Evolutionary conservation across 192 early-diverging fungal species (phyloP), one percentile per base, ranked within the genome.

Genomic region (Coemansia sp.): DNA sequence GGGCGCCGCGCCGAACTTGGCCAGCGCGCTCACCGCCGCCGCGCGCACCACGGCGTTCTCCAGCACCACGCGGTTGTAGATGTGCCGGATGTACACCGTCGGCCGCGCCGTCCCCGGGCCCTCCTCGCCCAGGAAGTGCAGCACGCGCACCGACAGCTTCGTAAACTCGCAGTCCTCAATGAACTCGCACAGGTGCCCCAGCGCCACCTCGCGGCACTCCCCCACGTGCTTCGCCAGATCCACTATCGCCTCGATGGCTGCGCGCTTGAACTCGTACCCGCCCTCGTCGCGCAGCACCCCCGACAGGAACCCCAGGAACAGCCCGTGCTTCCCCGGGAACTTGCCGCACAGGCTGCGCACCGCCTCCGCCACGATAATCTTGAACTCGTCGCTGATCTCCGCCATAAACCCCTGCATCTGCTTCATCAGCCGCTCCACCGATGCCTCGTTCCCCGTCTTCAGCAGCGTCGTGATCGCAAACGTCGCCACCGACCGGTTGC

Each of bases 161-260:
- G 94, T 93, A 78, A 96, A 99, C 77, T 99, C 98, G 81, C 98
- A 99, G 74, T 99, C 98, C 75, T 99, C 98, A 72, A 99, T 99
- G 66, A 99, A 98, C 85, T 99, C 98, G 79, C 98, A 99, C 56
- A 99, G 85, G 66, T 98, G 94, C 10, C 92, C 91, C 53, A 99
- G 86, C 42, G 95, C 97, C 40, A 90, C 84, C 68, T 99, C 98
- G 74, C 94, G 95, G 73, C 92, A 93, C 71, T 97, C 95, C 17
- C 94, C 93, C 68, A 97, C 94, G 67, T 91, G 90, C 70, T 93
- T 89, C 68, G 97, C 90, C 75, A 99, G 90, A 62, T 98, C 96
- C 76, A 98, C 91, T 51, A 99, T 96, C 6, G 96, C 98, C 68
- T 98, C 95, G 24, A 99, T 96, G 42, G 97, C 95, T 10, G 95